Evolutionary conservation across 1,284 basidiomycete species (phyloP).

Genomic region (Coniferiporia weirii): DNA sequence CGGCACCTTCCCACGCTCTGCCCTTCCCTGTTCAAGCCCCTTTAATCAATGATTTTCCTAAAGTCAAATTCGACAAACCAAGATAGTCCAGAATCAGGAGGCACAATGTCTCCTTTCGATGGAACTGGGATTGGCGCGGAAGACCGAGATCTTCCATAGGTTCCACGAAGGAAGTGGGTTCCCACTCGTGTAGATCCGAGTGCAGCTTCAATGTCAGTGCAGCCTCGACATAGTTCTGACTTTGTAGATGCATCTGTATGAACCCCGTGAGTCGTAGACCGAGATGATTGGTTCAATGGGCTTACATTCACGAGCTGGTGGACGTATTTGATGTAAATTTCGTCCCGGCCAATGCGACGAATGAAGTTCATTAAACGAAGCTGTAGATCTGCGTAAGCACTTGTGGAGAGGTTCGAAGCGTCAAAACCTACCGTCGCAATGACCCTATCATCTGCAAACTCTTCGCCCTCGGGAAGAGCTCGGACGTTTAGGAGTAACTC

Average conservation of each 20-base stretch:
- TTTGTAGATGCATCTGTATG: constrained; percentile 73
- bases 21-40: constrained; percentile 66
- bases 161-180: constrained; percentile 70
- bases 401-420: background rate
- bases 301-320: constrained; percentile 87
- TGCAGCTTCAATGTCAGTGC: constrained; percentile 90
- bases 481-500: constrained; percentile 88
- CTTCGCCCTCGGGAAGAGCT: constrained; percentile 91
- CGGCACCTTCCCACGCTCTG: constrained; percentile 92
- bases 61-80: constrained; percentile 38
- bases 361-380: constrained; percentile 91
- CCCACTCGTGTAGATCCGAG: constrained; percentile 92
- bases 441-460: constrained; percentile 90
- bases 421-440: constrained; percentile 68
- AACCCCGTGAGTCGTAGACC: constrained; percentile 16
- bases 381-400: constrained; percentile 30
- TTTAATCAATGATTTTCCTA: constrained; percentile 3
- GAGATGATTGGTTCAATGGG: constrained; percentile 6
- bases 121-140: constrained; percentile 91
- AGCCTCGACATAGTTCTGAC: constrained; percentile 88
- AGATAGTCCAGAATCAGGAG: constrained; percentile 84
- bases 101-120: constrained; percentile 87
- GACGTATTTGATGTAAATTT: constrained; percentile 92
- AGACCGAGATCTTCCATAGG: constrained; percentile 84
- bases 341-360: constrained; percentile 78